Evolutionary conservation across 2,329 filamentous ascomycete genomes (phyloP), one percentile per base, ranked within the genome.

Genomic region (Aspergillus awamori): DNA sequence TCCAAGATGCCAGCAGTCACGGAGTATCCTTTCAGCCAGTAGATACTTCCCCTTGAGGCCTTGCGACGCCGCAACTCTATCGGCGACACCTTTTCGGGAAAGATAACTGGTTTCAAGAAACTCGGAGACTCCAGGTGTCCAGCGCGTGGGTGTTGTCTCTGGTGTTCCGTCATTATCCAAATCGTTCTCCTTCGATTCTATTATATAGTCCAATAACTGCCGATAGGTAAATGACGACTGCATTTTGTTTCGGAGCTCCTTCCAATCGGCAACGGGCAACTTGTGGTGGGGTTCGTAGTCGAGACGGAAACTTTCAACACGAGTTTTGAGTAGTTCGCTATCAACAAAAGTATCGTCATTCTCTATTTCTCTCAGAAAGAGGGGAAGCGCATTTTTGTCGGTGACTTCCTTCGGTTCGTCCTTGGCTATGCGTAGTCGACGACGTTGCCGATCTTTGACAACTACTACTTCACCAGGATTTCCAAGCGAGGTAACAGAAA

Each of bases 1-100:
- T 4, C 71, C 72, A 22, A 79, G 63, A 33, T 74, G 61, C 77
- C 77, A 79, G 66, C 72, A 77, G 45, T 77, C 71, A 41, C 77
- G 74, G 51, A 79, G 68, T 36, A 79, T 74, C 36, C 57, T 70
- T 60, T 79, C 76, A 15, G 70, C 70, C 22, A 76, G 56, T 8
- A 69, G 53, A n/a, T 68, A 41, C 53, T 79, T 79, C 3, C 69
- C 69, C 28, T 66, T 71, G 30, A 72, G 60, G 24, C 62, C 59
- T 36, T 67, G 65, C 8, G 69, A 28, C n/a, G 58, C 58, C 15
- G 63, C 60, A 52, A 70, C 59, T 45, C 69, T 68, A 52, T 66
- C 57, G 13, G 71, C 56, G 49, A 66, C 58, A 28, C 57, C 53
- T 33, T 60, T 62, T 41, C 63, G 60, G 8, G 58, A 49, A 17